Conservation (phyloP, 2,329 filamentous ascomycete species). For the Ceratocystis eucalypticola region DNA sequence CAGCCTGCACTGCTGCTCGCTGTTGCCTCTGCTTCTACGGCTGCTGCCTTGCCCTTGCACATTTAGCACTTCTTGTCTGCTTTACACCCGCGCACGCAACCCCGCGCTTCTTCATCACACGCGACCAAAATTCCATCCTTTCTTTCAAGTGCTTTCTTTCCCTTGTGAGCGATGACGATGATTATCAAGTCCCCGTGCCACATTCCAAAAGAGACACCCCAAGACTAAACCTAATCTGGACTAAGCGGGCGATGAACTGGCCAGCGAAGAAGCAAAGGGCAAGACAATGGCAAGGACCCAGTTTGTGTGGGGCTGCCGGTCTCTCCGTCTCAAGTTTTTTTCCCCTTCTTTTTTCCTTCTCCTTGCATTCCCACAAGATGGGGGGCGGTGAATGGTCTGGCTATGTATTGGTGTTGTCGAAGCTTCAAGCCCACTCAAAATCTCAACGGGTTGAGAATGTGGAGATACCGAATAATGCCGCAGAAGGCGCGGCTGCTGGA, state of each 20-base stretch:
- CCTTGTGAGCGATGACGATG: background rate
- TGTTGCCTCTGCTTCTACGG: background rate
- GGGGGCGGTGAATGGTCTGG: background rate
- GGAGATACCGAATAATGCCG: background rate
- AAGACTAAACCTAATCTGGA: background rate
- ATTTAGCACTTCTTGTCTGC: background rate
- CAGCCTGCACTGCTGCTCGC: background rate
- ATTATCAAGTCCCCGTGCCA: background rate
- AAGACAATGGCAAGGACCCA: background rate
- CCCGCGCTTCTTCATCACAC: background rate
- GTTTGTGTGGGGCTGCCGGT: background rate
- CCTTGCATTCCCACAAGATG: background rate
- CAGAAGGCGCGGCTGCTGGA: background rate
- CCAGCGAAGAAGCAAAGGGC: background rate
- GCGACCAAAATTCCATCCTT: background rate
- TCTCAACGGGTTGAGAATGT: background rate
- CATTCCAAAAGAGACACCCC: background rate
- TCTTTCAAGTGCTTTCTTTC: background rate
- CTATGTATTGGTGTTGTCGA: background rate
- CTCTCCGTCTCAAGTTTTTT: conserved; percentile 2
- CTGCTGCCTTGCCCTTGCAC: background rate
- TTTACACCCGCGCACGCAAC: background rate
- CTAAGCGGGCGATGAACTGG: background rate
- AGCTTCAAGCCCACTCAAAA: background rate
- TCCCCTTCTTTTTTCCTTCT: background rate